Evolutionary conservation across 352 stramenopile species (phyloP).

Genomic region (Phytopythium chamaehyphon): DNA sequence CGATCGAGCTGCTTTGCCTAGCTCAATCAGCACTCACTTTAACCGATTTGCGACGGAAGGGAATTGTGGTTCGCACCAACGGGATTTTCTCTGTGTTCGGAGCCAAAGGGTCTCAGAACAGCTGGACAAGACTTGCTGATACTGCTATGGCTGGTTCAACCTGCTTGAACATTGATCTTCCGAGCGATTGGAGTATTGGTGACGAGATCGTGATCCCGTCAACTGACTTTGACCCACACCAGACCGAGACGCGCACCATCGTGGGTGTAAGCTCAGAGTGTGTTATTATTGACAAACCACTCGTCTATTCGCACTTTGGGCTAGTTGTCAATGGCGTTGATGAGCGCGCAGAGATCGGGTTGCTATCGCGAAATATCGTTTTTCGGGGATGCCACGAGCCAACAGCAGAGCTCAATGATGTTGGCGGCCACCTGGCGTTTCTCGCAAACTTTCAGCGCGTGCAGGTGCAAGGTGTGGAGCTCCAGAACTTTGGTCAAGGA

Average conservation of each 20-base stretch:
- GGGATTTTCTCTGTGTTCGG: conserved; percentile 27
- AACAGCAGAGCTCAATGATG: conserved; percentile 2
- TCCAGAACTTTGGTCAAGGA: conserved; percentile 43
- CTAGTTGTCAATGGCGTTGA: conserved; percentile 35
- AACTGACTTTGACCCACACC: conserved; percentile 33
- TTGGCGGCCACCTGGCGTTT: conserved; percentile 47
- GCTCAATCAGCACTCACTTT: conserved; percentile 1
- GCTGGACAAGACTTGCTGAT: conserved; percentile 26
- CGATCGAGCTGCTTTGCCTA: conserved; percentile 30
- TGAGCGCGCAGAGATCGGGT: conserved; percentile 53
- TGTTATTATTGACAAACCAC: conserved; percentile 20
- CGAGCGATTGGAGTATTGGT: conserved; percentile 25
- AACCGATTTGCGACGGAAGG: conserved; percentile 30
- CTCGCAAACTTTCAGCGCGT: conserved; percentile 21
- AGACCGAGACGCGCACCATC: conserved; percentile 36
- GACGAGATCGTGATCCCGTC: conserved; percentile 40
- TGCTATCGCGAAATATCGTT: conserved; percentile 51
- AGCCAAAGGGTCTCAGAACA: conserved; percentile 17
- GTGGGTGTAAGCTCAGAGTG: conserved; percentile 11
- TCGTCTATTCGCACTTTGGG: conserved; percentile 36
- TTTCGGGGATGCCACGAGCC: conserved; percentile 38
- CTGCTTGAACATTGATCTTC: conserved; percentile 19
- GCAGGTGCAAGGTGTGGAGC: conserved; percentile 33
- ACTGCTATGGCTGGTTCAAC: conserved; percentile 15
- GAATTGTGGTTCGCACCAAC: conserved; percentile 27